A percentile compares a stretch with the other conserved stretches of the same genome.
These are phyloP conservation scores for Elongisporangium anandrum DNA, from an alignment of 352 stramenopile species.

Conservation along the genomic window DNA sequence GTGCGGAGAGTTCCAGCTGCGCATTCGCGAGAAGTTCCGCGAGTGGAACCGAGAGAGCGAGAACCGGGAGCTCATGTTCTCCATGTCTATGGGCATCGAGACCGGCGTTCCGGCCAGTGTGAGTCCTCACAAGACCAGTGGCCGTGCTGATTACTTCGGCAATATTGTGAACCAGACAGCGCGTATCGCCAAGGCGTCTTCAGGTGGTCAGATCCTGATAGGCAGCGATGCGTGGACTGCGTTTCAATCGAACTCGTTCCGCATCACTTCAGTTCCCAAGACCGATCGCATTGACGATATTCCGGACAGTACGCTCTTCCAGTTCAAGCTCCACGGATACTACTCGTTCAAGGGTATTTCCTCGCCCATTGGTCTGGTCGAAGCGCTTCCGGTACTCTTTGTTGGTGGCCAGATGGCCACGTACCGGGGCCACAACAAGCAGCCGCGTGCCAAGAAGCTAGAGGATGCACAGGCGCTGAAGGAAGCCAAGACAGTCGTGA, in stretches of 20 bases:
- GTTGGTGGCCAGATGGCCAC: constrained; percentile 8
- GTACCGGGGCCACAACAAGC: constrained; percentile 1
- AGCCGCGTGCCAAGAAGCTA: constrained; percentile 61
- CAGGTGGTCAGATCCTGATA: constrained; percentile 79
- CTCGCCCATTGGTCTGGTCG: constrained; percentile 68
- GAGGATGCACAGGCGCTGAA: constrained; percentile 43
- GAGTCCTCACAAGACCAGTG: constrained; percentile 85
- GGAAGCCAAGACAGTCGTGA: constrained; percentile 44
- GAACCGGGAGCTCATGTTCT: constrained; percentile 79
- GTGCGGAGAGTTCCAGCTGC: constrained; percentile 82
- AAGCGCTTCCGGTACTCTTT: constrained; percentile 64
- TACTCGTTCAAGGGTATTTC: constrained; percentile 88
- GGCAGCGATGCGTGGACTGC: constrained; percentile 74
- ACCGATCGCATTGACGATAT: constrained; percentile 42
- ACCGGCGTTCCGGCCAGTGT: constrained; percentile 79
- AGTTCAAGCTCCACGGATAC: constrained; percentile 83
- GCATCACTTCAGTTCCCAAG: constrained; percentile 28
- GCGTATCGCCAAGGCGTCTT: constrained; percentile 78
- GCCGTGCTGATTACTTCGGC: constrained; percentile 85
- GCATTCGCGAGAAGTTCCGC: constrained; percentile 72
- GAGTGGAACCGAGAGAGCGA: constrained; percentile 73
- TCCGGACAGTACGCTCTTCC: constrained; percentile 53
- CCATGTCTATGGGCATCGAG: constrained; percentile 87
- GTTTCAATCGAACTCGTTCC: constrained; percentile 36
- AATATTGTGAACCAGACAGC: constrained; percentile 89